Percentiles rank a stretch among this genome's conserved stretches.
Conservation (phyloP, 1,139 yeast genomes). For the Candida freyschussii region DNA sequence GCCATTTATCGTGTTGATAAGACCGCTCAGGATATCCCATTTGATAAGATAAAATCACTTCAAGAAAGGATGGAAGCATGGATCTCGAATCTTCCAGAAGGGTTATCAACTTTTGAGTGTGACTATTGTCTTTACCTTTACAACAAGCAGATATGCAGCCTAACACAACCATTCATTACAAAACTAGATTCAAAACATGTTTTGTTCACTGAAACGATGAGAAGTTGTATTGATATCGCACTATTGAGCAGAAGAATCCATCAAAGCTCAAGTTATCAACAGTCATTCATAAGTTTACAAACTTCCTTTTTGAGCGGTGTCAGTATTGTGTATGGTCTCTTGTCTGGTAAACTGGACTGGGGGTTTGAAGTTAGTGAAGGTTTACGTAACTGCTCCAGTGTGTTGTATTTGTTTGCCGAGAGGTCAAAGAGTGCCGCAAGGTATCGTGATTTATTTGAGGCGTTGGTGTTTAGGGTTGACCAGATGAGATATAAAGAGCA, state of each 20-base stretch:
- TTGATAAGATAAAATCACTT: conserved; percentile 1
- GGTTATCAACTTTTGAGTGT: conserved; percentile 3
- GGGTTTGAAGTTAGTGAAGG: conserved; percentile 8
- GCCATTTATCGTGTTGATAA: conserved; percentile 5
- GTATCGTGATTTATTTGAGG: conserved; percentile 6
- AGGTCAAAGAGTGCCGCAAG: conserved; percentile 2
- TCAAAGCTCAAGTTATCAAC: conserved; percentile 4
- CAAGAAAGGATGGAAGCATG: conserved; percentile 4
- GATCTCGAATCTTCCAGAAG: conserved; percentile 2
- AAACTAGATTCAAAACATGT: conserved; percentile 2
- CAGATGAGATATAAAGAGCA: conserved; percentile 2
- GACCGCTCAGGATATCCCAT: conserved; percentile 2
- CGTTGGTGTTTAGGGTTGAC: conserved; percentile 4
- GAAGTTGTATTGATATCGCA: conserved; percentile 6
- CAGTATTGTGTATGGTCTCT: conserved; percentile 3
- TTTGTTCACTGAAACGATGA: conserved; percentile 4
- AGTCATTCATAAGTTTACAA: conserved; percentile 3
- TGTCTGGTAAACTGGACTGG: conserved; percentile 5
- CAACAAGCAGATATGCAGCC: conserved; percentile 5
- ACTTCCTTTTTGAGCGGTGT: conserved; percentile 7
- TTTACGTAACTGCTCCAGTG: conserved; percentile 7
- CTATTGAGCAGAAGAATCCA: conserved; percentile 4
- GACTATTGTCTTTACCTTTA: conserved; percentile 6
- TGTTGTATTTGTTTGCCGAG: conserved; percentile 5
- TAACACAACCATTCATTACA: conserved; percentile 6